Percentiles rank a stretch among this genome's conserved stretches.
phyloP scores from a whole-genome alignment of 2,329 filamentous ascomycete genomes.

The Penicillium griseofulvum region DNA sequence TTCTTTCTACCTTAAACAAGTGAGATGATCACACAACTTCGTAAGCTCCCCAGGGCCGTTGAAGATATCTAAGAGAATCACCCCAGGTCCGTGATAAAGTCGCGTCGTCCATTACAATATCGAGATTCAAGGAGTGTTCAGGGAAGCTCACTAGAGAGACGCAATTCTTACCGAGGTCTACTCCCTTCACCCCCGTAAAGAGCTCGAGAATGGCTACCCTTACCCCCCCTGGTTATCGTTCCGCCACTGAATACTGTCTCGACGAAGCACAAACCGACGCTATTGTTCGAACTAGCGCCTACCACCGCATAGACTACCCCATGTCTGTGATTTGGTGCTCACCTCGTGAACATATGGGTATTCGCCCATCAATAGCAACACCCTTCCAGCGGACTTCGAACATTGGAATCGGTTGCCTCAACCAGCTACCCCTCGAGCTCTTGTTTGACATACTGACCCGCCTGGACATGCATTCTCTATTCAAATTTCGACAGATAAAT shows the following conservation, averaged over 20 bases:
- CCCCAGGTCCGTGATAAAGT: background rate
- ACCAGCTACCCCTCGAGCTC: conserved; percentile 11
- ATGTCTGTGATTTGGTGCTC: conserved; percentile 11
- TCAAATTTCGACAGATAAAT: conserved; percentile 17
- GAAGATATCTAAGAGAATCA: too few species aligned
- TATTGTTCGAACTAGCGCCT: conserved; percentile 22
- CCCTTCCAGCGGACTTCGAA: conserved; percentile 8
- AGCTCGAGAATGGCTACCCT: conserved; percentile 10
- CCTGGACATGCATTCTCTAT: conserved; percentile 13
- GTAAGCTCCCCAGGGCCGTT: too few species aligned
- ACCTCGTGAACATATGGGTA: conserved; percentile 4
- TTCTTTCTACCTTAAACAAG: too few species aligned
- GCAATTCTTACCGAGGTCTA: background rate
- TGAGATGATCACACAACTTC: too few species aligned
- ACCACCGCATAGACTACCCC: conserved; percentile 14
- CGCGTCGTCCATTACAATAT: background rate
- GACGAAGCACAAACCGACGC: conserved; percentile 13
- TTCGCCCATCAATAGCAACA: conserved; percentile 7
- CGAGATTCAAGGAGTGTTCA: background rate
- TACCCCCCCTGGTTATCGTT: conserved; percentile 11
- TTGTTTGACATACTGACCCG: background rate
- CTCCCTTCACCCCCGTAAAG: conserved; percentile 43
- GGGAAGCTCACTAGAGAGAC: background rate
- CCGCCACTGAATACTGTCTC: conserved; percentile 10
- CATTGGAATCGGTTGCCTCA: conserved; percentile 6